Base-by-base conservation (phyloP, 495 filamentous ascomycete genomes). In the Aspergillus hancockii region DNA sequence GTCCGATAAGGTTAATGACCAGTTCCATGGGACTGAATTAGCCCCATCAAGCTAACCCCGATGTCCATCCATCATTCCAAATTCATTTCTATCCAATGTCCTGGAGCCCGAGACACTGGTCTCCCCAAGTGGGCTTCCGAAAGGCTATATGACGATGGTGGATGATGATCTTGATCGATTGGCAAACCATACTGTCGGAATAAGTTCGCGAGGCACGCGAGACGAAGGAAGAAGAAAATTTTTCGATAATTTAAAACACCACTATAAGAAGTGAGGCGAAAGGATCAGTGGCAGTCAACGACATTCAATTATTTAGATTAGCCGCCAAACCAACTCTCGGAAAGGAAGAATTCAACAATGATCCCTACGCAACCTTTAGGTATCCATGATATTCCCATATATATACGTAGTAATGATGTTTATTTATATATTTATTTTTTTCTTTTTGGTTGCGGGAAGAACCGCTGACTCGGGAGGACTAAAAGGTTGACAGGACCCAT, bases 1-100 rank as follows among this genome's bases (percentile, higher is more conserved):
- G 49, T 54, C 62, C 63, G 63, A 65, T 65, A 65, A 65, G 63
- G 63, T 65, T 61, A 55, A 41, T 58, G 55, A 60, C 51, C 58
- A 58, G 52, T 65, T 30, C 52, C 61, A 36, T 57, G 57, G 61
- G 52, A 57, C 49, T 21, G 49, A 40, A 30, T 25, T 56, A 34
- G 45, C 41, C 40, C 31, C 53, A 49, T 43, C 19, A 47, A 57
- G 31, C 22, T 25, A 46, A 21, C 23, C 30, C 21, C 7, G 25
- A 19, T n/a, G 14, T 13, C 54, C 19, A 47, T 36, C 45, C 16
- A 49, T 52, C 55, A 61, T 65, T 61, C 58, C 63, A 61, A 65
- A 61, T 64, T 32, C 18, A 49, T 23, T 14, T 23, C 8, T 23
- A 47, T 10, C 19, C 43, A 47, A 23, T 47, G 21, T 47, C 43